Evolutionary conservation across 495 filamentous ascomycete species (phyloP).

Genomic region (Cercophora sp.): DNA sequence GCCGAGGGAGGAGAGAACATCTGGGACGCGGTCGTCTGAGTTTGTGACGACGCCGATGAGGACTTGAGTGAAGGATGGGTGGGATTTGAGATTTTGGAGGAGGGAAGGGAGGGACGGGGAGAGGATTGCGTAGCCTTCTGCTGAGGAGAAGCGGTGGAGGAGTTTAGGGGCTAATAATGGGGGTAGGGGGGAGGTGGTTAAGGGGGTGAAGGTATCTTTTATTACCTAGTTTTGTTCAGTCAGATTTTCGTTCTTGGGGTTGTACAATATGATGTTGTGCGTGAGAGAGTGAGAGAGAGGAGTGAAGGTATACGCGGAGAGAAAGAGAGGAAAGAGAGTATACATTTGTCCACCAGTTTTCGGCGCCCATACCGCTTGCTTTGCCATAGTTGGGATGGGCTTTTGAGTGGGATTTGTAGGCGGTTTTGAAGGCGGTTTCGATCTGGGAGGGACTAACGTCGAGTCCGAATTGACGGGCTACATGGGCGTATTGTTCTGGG

Average conservation of each 20-base stretch:
- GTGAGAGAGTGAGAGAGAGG: not conserved
- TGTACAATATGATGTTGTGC: no score
- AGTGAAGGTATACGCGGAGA: not conserved
- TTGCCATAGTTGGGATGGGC: slow-evolving; percentile 67
- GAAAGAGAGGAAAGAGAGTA: slow-evolving; percentile 8
- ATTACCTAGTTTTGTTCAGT: slow-evolving; percentile 17
- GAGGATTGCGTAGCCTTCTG: slow-evolving; percentile 54
- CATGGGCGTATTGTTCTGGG: slow-evolving; percentile 56
- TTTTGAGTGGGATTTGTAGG: slow-evolving; percentile 48
- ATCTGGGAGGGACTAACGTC: slow-evolving; percentile 31
- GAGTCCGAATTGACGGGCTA: slow-evolving; percentile 58
- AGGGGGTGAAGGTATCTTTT: slow-evolving; percentile 38
- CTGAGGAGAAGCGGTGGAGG: slow-evolving; percentile 57
- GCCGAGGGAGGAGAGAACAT: slow-evolving; percentile 58
- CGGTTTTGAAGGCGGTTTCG: slow-evolving; percentile 32
- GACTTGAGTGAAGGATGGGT: slow-evolving; percentile 28
- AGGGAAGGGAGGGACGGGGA: slow-evolving; percentile 52
- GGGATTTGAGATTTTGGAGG: slow-evolving; percentile 42
- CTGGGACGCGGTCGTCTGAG: slow-evolving; percentile 67
- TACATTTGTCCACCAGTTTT: slow-evolving; percentile 70
- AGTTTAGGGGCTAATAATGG: slow-evolving; percentile 49
- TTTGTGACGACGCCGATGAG: slow-evolving; percentile 70
- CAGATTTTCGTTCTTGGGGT: no score
- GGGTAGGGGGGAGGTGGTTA: slow-evolving; percentile 31
- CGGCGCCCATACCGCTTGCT: slow-evolving; percentile 50